Evolutionary conservation across 805 yeast species (phyloP), one percentile per base, ranked within the genome.

Genomic region (Yarrowia yakushimensis): DNA sequence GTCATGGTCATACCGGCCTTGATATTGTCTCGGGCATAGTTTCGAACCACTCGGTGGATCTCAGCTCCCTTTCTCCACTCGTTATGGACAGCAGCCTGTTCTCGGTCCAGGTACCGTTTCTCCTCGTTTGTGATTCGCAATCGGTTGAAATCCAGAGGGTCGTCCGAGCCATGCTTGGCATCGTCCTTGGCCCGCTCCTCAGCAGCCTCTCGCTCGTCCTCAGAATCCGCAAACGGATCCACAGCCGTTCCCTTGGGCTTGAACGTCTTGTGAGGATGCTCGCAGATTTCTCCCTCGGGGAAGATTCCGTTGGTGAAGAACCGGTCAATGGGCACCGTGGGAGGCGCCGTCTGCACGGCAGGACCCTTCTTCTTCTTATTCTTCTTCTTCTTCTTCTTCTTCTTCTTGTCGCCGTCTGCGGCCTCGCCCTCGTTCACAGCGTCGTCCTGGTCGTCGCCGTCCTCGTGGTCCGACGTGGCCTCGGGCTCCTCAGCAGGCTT

Each of bases 1-100:
- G 84, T 87, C 83, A 91, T 87, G 13, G 88, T 76, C 96, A 92
- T 88, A 22, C 98, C 99, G 0, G 98, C 97, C 73, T 85, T 83
- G 68, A 94, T 81, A 65, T 79, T 78, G 64, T 84, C 81, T 65
- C 83, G 87, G 1, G 96, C 88, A 72, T 88, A 85, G 66, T 84
- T 84, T 69, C 99, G 83, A 11, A 89, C 97, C 69, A 96, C 81
- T 67, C 98, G 83, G 73, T 94, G 99, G 60, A 92, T 87, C 73
- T 94, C 99, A 1, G 98, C 97, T 63, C 92, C 99, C 71, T 90
- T 90, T 70, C 99, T 84, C 76, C 91, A 85, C 65, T 92, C 97
- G 66, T 91, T 86, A 88, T 96, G 89, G 61, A 78, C 81, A 63
- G 79, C 79, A 59, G 77, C 74, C 67, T 80, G 78, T 68, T 79